These are phyloP conservation scores for Elasticomyces elasticus DNA, from an alignment of 495 filamentous ascomycete genomes.

Conservation along the genomic window DNA sequence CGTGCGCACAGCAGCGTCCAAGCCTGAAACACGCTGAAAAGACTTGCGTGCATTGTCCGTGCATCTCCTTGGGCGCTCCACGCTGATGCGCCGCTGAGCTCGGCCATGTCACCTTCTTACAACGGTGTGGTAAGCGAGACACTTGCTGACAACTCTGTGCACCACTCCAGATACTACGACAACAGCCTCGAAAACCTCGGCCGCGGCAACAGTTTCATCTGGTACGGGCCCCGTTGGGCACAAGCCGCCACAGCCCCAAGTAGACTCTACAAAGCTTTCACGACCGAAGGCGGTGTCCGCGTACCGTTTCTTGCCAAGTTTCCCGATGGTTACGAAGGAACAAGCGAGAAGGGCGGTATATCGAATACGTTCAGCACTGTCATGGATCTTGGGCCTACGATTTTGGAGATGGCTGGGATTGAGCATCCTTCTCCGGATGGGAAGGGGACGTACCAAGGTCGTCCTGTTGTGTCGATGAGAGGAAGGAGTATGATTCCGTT, in stretches of 20 bases:
- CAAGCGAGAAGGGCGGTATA: slow-evolving; percentile 30
- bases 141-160: too few species aligned
- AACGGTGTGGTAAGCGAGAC: too few species aligned
- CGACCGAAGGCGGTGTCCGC: slow-evolving; percentile 51
- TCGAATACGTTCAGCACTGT: slow-evolving; percentile 51
- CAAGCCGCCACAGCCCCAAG: slow-evolving; percentile 54
- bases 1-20: background rate
- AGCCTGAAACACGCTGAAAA: background rate
- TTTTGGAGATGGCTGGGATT: slow-evolving; percentile 52
- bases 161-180: slow-evolving; percentile 36
- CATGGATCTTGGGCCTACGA: slow-evolving; percentile 54
- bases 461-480: slow-evolving; percentile 50
- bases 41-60: too few species aligned
- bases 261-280: slow-evolving; percentile 53
- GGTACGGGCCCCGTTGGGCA: slow-evolving; percentile 57
- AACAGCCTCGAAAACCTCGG: slow-evolving; percentile 54
- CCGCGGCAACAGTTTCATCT: slow-evolving; percentile 51
- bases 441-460: slow-evolving; percentile 39
- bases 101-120: too few species aligned
- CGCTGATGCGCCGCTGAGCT: too few species aligned
- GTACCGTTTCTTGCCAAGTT: slow-evolving; percentile 49
- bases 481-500: slow-evolving; percentile 42
- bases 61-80: too few species aligned
- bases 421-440: slow-evolving; percentile 43
- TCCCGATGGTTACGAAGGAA: slow-evolving; percentile 26